phyloP scores from a whole-genome alignment of 305 asterid genomes.

The Fraxinus dipetala region DNA sequence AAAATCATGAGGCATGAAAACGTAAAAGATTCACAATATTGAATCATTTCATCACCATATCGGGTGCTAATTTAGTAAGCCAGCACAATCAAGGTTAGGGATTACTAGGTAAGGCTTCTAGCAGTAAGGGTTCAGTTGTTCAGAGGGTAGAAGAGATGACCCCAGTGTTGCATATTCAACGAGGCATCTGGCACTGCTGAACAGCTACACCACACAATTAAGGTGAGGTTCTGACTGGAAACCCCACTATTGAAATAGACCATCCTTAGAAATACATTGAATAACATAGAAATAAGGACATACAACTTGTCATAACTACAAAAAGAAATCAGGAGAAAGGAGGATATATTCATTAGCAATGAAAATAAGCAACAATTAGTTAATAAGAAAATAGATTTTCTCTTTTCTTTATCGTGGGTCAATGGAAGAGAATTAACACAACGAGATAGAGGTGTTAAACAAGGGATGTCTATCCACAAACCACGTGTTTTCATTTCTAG shows the following conservation, averaged over 20 bases:
- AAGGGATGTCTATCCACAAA: constrained; percentile 10
- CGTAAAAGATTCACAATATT: background rate
- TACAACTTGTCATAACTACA: background rate
- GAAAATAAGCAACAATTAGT: background rate
- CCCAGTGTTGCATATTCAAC: background rate
- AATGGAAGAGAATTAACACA: background rate
- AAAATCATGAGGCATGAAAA: background rate
- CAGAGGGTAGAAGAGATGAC: background rate
- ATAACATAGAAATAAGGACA: background rate
- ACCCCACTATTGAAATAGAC: background rate
- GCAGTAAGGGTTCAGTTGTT: background rate
- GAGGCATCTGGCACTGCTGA: background rate
- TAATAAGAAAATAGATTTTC: background rate
- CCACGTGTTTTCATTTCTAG: background rate
- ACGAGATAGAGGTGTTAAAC: background rate
- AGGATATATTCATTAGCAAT: background rate
- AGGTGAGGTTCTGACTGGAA: background rate
- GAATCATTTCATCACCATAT: background rate
- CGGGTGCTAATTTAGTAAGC: background rate
- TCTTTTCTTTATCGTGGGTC: background rate
- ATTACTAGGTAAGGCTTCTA: background rate
- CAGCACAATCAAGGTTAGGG: background rate
- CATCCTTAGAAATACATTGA: background rate
- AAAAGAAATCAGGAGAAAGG: background rate
- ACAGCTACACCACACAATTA: background rate